phyloP scores from a whole-genome alignment of 495 filamentous ascomycete genomes.

The Oidiodendron maius region DNA sequence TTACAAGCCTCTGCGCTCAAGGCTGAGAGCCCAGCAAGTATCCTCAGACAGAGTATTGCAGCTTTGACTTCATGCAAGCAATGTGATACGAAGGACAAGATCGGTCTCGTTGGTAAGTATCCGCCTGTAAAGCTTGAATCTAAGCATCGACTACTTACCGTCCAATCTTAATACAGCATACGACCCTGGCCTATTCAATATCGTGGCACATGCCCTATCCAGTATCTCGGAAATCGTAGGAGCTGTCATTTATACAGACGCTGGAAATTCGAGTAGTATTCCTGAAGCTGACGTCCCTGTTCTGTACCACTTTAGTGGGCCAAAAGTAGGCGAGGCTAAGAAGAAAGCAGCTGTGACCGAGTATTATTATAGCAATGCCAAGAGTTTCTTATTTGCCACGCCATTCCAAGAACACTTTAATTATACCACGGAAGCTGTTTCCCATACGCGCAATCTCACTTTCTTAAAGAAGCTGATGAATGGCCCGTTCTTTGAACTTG shows the following conservation, averaged over 20 bases:
- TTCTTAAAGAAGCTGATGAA: slow-evolving; percentile 42
- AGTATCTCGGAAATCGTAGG: too few relatives aligned
- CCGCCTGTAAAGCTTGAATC: background rate
- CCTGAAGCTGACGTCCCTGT: background rate
- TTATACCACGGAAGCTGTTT: slow-evolving; percentile 9
- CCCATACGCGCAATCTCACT: slow-evolving; percentile 42
- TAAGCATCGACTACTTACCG: too few relatives aligned
- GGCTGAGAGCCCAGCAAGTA: slow-evolving; percentile 10
- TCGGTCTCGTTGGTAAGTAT: too few relatives aligned
- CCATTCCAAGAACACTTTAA: background rate
- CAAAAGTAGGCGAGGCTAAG: background rate
- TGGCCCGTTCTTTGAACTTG: slow-evolving; percentile 52
- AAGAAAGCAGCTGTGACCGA: background rate
- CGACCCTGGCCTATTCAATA: too few relatives aligned
- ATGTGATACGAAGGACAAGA: background rate
- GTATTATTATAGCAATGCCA: background rate
- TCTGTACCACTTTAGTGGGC: background rate
- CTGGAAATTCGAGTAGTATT: background rate
- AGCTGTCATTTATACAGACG: slow-evolving; percentile 31
- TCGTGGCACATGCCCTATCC: too few relatives aligned
- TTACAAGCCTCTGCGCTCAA: slow-evolving; percentile 12
- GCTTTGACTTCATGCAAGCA: background rate
- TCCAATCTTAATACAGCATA: too few relatives aligned
- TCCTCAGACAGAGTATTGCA: slow-evolving; percentile 6
- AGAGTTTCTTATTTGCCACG: background rate